Evolutionary conservation across 1,139 yeast genomes (phyloP).

Genomic region (Debaryomycetaceae sp.): DNA sequence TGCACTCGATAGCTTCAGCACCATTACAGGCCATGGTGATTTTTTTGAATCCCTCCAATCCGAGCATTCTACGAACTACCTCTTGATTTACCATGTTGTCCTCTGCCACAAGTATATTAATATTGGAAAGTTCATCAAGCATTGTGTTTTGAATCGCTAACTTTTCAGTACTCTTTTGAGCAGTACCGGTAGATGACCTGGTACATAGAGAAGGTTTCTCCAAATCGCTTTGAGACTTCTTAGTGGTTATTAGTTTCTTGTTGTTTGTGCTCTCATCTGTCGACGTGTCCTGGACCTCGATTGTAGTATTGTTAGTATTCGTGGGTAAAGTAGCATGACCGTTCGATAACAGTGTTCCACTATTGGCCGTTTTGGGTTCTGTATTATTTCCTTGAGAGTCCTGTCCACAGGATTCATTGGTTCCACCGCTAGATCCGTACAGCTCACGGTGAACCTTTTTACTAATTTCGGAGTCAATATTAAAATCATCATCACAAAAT

Average conservation of each 20-base stretch:
- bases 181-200: conserved; percentile 56
- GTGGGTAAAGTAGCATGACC: background rate
- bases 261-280: background rate
- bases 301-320: background rate
- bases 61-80: conserved; percentile 81
- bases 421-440: conserved; percentile 6
- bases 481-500: conserved; percentile 45
- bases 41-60: conserved; percentile 68
- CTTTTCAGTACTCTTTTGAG: conserved; percentile 27
- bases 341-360: background rate
- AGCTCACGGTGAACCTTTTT: conserved; percentile 35
- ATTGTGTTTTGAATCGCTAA: conserved; percentile 17
- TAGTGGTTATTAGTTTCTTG: background rate
- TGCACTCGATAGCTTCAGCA: conserved; percentile 72
- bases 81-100: conserved; percentile 91
- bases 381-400: background rate
- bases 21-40: conserved; percentile 85
- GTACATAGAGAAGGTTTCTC: conserved; percentile 43
- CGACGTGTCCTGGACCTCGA: background rate
- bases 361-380: conserved; percentile 2
- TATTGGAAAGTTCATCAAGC: conserved; percentile 30
- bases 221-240: background rate
- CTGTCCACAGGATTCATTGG: conserved; percentile 2
- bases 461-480: conserved; percentile 33
- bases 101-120: conserved; percentile 82